A percentile compares a stretch with the other conserved stretches of the same genome.
These are phyloP conservation scores for Pseudonitzschia pungens DNA, from an alignment of 108 stramenopile genomes.

Conservation along the genomic window DNA sequence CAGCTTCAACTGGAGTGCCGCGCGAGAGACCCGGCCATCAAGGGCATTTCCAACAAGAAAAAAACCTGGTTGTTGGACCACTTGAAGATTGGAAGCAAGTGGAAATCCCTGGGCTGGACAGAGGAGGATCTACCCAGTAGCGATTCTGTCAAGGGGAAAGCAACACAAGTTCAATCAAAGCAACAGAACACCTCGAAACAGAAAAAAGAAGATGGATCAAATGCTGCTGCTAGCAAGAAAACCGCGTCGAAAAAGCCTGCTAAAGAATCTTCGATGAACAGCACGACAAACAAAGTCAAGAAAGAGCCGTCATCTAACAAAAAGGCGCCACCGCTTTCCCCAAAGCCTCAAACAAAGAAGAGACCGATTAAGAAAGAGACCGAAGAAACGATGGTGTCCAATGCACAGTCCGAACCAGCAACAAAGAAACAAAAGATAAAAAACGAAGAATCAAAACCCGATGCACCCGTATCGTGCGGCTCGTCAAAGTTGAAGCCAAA, in stretches of 20 bases:
- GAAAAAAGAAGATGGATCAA: not conserved
- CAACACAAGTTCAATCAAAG: not conserved
- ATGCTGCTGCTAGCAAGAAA: too few relatives aligned
- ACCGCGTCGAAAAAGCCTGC: not conserved
- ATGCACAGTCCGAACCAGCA: not conserved
- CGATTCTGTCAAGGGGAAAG: not conserved
- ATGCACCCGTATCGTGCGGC: not conserved
- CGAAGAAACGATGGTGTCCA: not conserved
- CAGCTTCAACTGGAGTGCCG: slow-evolving; percentile 19
- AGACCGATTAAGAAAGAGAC: not conserved
- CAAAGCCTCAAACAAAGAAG: not conserved
- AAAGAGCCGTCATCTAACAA: not conserved
- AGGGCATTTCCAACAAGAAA: slow-evolving; percentile 15
- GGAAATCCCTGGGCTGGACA: not conserved
- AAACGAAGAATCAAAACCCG: not conserved
- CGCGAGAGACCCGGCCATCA: slow-evolving; percentile 6
- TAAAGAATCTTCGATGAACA: not conserved
- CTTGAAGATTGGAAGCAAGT: slow-evolving; percentile 9
- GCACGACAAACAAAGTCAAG: not conserved
- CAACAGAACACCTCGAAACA: not conserved
- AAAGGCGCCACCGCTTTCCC: not conserved
- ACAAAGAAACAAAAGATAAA: not conserved
- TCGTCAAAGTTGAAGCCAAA: not conserved
- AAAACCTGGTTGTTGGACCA: slow-evolving; percentile 28
- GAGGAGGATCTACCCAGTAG: not conserved